A percentile compares a stretch with the other conserved stretches of the same genome.
phyloP scores from a whole-genome alignment of 495 filamentous ascomycete genomes.

The Echria macrotheca region DNA sequence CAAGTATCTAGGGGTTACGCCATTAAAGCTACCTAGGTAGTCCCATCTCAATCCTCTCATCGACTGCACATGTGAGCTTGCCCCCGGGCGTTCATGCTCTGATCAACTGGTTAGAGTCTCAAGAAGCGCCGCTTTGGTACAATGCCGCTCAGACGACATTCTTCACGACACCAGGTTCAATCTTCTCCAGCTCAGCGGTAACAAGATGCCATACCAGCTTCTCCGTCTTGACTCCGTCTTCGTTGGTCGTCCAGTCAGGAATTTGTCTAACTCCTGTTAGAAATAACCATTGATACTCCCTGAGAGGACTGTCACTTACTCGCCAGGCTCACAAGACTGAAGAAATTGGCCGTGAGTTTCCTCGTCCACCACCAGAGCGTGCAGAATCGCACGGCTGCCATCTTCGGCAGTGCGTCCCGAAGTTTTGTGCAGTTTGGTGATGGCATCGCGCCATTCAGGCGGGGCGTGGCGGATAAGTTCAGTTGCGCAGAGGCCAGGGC shows the following conservation, averaged over 20 bases:
- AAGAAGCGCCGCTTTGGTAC: no score
- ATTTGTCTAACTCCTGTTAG: constrained; percentile 2
- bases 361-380: constrained; percentile 28
- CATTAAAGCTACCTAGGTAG: no score
- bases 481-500: constrained; percentile 35
- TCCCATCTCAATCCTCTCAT: no score
- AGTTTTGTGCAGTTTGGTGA: not conserved
- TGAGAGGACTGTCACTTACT: constrained; percentile 1
- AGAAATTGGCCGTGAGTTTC: constrained; percentile 23
- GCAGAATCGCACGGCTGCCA: constrained; percentile 35
- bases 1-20: no score
- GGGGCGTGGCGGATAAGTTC: constrained; percentile 22
- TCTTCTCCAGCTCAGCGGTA: constrained; percentile 6
- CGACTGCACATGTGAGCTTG: no score
- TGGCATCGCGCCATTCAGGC: not conserved
- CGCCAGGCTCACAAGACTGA: constrained; percentile 6
- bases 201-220: constrained; percentile 11
- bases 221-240: constrained; percentile 1
- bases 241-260: constrained; percentile 15
- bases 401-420: constrained; percentile 33
- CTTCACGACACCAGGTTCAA: no score
- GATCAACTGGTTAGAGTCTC: no score
- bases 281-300: not conserved
- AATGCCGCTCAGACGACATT: no score
- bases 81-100: no score